phyloP scores from a whole-genome alignment of 1,284 basidiomycete species.

The Pisolithus thermaeus region DNA sequence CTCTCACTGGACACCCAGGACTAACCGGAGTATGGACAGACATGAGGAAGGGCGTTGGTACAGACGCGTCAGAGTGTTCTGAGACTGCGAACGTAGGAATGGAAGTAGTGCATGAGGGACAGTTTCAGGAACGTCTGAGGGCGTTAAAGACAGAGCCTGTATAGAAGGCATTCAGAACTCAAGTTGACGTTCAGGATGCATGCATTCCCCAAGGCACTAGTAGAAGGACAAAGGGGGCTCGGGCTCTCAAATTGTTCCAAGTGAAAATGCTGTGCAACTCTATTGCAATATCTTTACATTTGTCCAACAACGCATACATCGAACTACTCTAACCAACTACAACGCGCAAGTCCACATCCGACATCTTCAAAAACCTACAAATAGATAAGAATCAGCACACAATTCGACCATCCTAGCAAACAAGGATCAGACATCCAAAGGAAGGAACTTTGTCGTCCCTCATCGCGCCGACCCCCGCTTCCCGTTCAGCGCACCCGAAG shows the following conservation, averaged over 20 bases:
- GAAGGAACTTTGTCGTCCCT: constrained; percentile 53
- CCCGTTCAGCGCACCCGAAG: constrained; percentile 58
- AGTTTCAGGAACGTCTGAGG: constrained; percentile 9
- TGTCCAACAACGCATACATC: no score
- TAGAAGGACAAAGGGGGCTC: no score
- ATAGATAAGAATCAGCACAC: background rate
- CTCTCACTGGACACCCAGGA: constrained; percentile 5
- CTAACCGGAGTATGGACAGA: constrained; percentile 83
- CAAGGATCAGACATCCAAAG: constrained; percentile 70
- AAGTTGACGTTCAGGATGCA: no score
- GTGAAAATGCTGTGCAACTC: no score
- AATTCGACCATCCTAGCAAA: background rate
- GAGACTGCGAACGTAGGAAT: constrained; percentile 85
- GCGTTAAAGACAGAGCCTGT: constrained; percentile 14
- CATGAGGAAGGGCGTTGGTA: constrained; percentile 91
- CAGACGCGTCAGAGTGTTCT: constrained; percentile 76
- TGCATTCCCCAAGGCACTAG: no score
- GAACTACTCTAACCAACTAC: no score
- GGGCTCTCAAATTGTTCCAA: no score
- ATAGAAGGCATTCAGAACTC: constrained; percentile 18
- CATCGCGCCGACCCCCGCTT: constrained; percentile 57
- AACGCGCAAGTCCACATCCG: no score
- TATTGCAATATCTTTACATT: no score
- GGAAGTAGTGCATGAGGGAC: constrained; percentile 61
- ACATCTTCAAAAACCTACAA: no score